Evolutionary conservation across 2,329 filamentous ascomycete genomes (phyloP).

Genomic region (Ophiobolus disseminans): DNA sequence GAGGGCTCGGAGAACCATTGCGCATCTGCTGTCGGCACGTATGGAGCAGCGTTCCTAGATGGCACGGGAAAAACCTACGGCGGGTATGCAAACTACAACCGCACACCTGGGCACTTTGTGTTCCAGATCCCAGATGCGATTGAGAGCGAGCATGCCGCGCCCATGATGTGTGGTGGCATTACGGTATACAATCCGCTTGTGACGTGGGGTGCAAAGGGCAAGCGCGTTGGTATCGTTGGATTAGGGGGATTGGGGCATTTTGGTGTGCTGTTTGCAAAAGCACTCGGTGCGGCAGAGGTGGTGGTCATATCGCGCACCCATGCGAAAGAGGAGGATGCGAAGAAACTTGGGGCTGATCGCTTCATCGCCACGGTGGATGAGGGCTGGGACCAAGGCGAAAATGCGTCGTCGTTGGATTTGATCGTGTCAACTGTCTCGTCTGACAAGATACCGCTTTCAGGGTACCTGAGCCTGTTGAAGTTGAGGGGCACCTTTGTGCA

Average conservation of each 20-base stretch:
- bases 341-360: constrained; percentile 66
- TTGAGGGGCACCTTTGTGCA: constrained; percentile 69
- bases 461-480: constrained; percentile 68
- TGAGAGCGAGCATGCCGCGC: constrained; percentile 66
- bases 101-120: constrained; percentile 75
- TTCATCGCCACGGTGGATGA: constrained; percentile 68
- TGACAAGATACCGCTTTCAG: constrained; percentile 61
- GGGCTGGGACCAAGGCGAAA: constrained; percentile 63
- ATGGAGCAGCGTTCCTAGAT: constrained; percentile 55
- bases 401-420: constrained; percentile 61
- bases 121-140: constrained; percentile 80
- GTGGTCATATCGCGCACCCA: constrained; percentile 69
- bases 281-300: constrained; percentile 71
- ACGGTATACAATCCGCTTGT: constrained; percentile 80
- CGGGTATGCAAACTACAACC: constrained; percentile 69
- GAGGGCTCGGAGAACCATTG: constrained; percentile 56
- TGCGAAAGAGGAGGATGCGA: constrained; percentile 66
- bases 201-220: constrained; percentile 77
- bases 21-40: constrained; percentile 54
- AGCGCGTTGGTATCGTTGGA: constrained; percentile 77
- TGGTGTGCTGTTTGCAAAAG: constrained; percentile 72
- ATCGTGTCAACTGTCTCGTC: constrained; percentile 67
- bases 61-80: constrained; percentile 71
- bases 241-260: constrained; percentile 78
- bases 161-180: constrained; percentile 83